Conservation (phyloP, 2,329 filamentous ascomycete genomes). For the Penicillium sp. region DNA sequence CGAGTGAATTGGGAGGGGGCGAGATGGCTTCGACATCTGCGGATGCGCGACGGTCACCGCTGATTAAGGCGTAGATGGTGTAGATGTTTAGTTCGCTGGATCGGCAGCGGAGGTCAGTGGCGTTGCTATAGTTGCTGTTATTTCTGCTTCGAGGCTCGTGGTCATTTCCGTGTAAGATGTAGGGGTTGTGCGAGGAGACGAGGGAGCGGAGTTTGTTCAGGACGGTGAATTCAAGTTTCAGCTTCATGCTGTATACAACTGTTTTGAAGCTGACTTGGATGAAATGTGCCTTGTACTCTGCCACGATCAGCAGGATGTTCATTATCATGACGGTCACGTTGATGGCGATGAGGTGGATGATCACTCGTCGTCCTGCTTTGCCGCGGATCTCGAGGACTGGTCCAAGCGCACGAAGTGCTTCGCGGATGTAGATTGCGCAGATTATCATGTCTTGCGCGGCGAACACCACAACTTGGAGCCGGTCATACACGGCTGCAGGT, state of each 20-base stretch:
- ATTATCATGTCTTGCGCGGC: slow-evolving; percentile 57
- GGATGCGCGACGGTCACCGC: neutral
- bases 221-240: slow-evolving; percentile 50
- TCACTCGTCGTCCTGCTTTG: slow-evolving; percentile 40
- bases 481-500: slow-evolving; percentile 45
- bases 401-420: slow-evolving; percentile 44
- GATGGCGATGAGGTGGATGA: slow-evolving; percentile 50
- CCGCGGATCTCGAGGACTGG: slow-evolving; percentile 49
- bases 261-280: slow-evolving; percentile 43
- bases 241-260: slow-evolving; percentile 48
- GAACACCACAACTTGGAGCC: slow-evolving; percentile 55
- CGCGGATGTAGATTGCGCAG: slow-evolving; percentile 55
- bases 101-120: neutral
- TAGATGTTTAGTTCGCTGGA: neutral
- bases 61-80: neutral
- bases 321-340: slow-evolving; percentile 48
- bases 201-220: neutral
- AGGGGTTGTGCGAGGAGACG: neutral
- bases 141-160: neutral
- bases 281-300: slow-evolving; percentile 40
- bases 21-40: neutral
- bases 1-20: neutral
- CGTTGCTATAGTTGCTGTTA: neutral
- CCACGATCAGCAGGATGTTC: slow-evolving; percentile 38
- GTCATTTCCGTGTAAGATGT: neutral